phyloP scores from a whole-genome alignment of 2,329 filamentous ascomycete species.

The Aspergillus bombycis region DNA sequence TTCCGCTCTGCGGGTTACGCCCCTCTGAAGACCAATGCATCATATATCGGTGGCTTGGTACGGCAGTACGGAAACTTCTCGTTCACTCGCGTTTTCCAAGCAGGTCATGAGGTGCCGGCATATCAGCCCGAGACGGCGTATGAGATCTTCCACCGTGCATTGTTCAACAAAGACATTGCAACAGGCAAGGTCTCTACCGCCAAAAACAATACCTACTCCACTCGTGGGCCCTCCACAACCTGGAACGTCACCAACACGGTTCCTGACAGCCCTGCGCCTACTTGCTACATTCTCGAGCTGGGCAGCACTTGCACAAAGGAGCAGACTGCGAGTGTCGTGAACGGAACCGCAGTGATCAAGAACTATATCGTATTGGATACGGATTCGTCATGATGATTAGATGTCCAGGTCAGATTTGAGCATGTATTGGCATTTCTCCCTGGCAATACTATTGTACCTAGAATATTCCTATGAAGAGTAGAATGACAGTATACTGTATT shows the following conservation, averaged over 20 bases:
- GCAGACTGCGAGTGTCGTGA: slow-evolving; percentile 45
- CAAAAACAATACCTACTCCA: slow-evolving; percentile 41
- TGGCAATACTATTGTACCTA: background rate
- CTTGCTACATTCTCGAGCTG: slow-evolving; percentile 51
- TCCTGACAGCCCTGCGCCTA: slow-evolving; percentile 42
- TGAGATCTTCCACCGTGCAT: slow-evolving; percentile 57
- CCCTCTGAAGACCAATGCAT: slow-evolving; percentile 44
- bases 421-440: background rate
- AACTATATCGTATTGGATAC: slow-evolving; percentile 49
- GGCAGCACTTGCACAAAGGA: slow-evolving; percentile 48
- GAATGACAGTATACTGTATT: background rate
- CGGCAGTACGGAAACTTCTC: slow-evolving; percentile 54
- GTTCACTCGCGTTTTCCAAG: slow-evolving; percentile 52
- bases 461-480: background rate
- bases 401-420: background rate
- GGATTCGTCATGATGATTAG: slow-evolving; percentile 8
- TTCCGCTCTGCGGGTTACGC: slow-evolving; percentile 58
- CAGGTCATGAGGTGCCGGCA: slow-evolving; percentile 54
- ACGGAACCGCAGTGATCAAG: slow-evolving; percentile 51
- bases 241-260: slow-evolving; percentile 51
- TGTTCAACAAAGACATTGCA: slow-evolving; percentile 57
- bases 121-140: slow-evolving; percentile 61
- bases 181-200: slow-evolving; percentile 53
- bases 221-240: slow-evolving; percentile 42
- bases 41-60: slow-evolving; percentile 50